These are phyloP conservation scores for Aspergillus aculeatinus DNA, from an alignment of 2,329 filamentous ascomycete genomes.

Conservation along the genomic window DNA sequence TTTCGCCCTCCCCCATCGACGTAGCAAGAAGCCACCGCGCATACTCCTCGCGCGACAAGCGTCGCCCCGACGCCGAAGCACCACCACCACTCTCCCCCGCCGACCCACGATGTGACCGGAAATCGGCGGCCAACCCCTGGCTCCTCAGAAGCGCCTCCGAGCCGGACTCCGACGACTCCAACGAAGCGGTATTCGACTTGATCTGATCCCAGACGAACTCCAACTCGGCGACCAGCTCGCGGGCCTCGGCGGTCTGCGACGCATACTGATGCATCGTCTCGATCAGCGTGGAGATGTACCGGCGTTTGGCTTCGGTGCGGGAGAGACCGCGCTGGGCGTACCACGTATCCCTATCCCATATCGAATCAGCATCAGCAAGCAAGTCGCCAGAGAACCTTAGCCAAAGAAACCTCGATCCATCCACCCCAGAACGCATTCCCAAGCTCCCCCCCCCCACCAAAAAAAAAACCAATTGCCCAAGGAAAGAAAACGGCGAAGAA, in stretches of 20 bases:
- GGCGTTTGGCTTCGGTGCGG: constrained; percentile 87
- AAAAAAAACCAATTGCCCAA: no score
- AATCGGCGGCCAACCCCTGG: constrained; percentile 18
- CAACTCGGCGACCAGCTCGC: constrained; percentile 87
- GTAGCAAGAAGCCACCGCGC: constrained; percentile 44
- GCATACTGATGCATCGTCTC: constrained; percentile 97
- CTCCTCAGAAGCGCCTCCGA: background rate
- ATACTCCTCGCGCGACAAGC: constrained; percentile 39
- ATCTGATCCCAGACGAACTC: constrained; percentile 99
- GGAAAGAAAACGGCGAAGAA: background rate
- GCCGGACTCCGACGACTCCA: constrained; percentile 36
- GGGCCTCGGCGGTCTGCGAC: constrained; percentile 73
- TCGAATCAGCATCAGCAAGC: background rate
- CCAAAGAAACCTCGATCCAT: no score
- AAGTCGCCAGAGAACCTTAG: no score
- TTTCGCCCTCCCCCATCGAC: constrained; percentile 32
- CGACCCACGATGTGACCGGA: no score
- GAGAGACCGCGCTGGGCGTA: constrained; percentile 79
- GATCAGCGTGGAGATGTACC: constrained; percentile 91
- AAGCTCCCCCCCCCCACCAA: no score
- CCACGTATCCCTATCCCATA: constrained; percentile 75
- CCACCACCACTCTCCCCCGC: no score
- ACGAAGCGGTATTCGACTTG: constrained; percentile 73
- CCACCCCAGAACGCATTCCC: background rate
- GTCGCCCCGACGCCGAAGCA: constrained; percentile 25